These are phyloP conservation scores for Circinella minor DNA, from an alignment of 371 early-diverging fungal genomes.

Conservation along the genomic window DNA sequence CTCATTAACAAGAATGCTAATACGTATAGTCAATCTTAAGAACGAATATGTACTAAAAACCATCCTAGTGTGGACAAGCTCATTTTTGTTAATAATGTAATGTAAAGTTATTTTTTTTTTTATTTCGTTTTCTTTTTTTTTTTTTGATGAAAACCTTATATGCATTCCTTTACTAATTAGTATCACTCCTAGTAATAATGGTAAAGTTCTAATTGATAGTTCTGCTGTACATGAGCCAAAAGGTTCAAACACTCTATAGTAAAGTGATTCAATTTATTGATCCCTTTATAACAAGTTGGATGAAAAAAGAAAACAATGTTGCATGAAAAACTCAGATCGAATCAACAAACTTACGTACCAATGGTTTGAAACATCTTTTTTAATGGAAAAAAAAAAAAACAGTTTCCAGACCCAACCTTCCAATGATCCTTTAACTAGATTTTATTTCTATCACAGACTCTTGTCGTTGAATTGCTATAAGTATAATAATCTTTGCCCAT, in stretches of 20 bases:
- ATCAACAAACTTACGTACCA: conserved; percentile 37
- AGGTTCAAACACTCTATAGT: conserved; percentile 18
- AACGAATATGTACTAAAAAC: conserved; percentile 16
- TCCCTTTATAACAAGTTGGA: conserved; percentile 24
- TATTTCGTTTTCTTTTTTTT: too few species aligned
- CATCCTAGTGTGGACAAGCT: conserved; percentile 30
- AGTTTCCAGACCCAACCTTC: conserved; percentile 12
- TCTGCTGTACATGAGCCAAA: conserved; percentile 28
- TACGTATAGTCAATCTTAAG: conserved; percentile 12
- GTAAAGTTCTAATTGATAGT: too few species aligned
- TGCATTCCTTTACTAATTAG: neutral
- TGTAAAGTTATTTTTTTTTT: conserved; percentile 17
- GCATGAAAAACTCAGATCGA: conserved; percentile 31
- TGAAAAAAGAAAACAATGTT: conserved; percentile 23
- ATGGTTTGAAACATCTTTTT: conserved; percentile 25
- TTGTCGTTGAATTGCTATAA: conserved; percentile 20
- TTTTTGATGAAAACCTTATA: conserved; percentile 18
- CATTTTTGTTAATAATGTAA: conserved; percentile 37
- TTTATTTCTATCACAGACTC: conserved; percentile 46
- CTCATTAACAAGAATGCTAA: conserved; percentile 45
- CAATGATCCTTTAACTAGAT: conserved; percentile 36
- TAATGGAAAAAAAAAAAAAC: conserved; percentile 18
- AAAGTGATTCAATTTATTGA: neutral
- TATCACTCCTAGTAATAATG: too few species aligned
- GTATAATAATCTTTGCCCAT: conserved; percentile 8